Evolutionary conservation across 345 rosid species (phyloP).

Genomic region (Euclidium syriacum): DNA sequence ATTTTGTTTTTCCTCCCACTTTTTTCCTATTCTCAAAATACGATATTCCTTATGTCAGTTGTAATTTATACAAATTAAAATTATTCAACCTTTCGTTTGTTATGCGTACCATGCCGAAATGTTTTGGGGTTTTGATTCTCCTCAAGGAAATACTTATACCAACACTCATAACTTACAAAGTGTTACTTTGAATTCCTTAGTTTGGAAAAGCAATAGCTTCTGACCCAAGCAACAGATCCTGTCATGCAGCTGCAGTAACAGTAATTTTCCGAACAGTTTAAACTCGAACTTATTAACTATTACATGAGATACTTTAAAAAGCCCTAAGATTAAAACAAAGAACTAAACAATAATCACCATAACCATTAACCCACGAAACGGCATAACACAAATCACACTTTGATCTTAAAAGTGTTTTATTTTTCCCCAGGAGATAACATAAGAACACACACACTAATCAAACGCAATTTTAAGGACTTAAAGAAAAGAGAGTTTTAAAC

Average conservation of each 20-base stretch:
- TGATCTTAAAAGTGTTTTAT: slow-evolving; percentile 1
- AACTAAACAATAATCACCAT: not conserved
- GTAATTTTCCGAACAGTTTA: not conserved
- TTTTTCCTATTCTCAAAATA: not conserved
- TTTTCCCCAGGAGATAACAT: slow-evolving; percentile 30
- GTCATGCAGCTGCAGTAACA: not conserved
- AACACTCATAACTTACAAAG: not conserved
- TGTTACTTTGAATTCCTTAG: not conserved
- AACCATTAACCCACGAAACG: slow-evolving; percentile 7
- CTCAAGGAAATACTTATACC: not conserved
- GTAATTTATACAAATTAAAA: not conserved
- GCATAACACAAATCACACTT: slow-evolving; percentile 40
- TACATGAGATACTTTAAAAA: not conserved
- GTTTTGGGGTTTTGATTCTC: not conserved
- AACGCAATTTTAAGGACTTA: slow-evolving; percentile 32
- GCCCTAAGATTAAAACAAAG: slow-evolving; percentile 7
- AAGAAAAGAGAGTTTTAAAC: slow-evolving; percentile 42
- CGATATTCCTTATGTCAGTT: not conserved
- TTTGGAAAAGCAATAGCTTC: not conserved
- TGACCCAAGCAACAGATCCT: not conserved
- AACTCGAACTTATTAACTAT: not conserved
- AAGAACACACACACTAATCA: slow-evolving; percentile 29
- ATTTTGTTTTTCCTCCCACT: no score
- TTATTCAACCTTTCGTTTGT: not conserved
- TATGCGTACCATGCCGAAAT: not conserved